These are phyloP conservation scores for Candida boidinii DNA, from an alignment of 805 yeast species.

Conservation along the genomic window DNA sequence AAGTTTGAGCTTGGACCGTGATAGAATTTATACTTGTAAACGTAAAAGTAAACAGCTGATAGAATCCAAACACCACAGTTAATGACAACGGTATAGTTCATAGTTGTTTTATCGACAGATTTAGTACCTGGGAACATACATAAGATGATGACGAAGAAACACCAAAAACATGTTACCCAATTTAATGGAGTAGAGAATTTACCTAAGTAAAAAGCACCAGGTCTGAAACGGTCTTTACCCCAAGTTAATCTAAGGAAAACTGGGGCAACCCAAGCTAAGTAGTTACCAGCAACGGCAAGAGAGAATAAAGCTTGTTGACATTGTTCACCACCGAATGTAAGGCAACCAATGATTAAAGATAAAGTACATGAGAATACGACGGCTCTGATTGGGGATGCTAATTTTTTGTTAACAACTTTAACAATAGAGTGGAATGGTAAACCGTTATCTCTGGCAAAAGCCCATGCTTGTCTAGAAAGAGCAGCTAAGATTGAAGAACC, in stretches of 20 bases:
- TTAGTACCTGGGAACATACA: conserved; percentile 50
- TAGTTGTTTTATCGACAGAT: conserved; percentile 32
- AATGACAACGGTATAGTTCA: conserved; percentile 67
- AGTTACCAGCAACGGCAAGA: conserved; percentile 52
- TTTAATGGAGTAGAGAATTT: conserved; percentile 34
- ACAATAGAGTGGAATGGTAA: conserved; percentile 30
- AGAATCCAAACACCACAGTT: conserved; percentile 53
- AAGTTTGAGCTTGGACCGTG: conserved; percentile 38
- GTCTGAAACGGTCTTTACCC: conserved; percentile 42
- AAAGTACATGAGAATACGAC: conserved; percentile 44
- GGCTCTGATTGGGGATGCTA: conserved; percentile 40
- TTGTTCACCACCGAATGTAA: conserved; percentile 47
- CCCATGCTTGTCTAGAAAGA: conserved; percentile 37
- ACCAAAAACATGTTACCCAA: conserved; percentile 39
- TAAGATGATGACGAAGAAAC: conserved; percentile 43
- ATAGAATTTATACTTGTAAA: conserved; percentile 44
- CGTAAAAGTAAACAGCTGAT: conserved; percentile 39
- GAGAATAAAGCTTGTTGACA: conserved; percentile 68
- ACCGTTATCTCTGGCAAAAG: conserved; percentile 41
- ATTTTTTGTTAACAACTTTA: conserved; percentile 29
- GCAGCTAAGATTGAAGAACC: conserved; percentile 34
- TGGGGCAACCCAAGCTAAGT: conserved; percentile 57
- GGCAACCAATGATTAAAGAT: conserved; percentile 43
- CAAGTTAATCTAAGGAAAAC: conserved; percentile 42
- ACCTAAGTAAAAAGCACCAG: conserved; percentile 66